Conservation (phyloP, 305 asterid genomes). For the Fraxinus platypoda region DNA sequence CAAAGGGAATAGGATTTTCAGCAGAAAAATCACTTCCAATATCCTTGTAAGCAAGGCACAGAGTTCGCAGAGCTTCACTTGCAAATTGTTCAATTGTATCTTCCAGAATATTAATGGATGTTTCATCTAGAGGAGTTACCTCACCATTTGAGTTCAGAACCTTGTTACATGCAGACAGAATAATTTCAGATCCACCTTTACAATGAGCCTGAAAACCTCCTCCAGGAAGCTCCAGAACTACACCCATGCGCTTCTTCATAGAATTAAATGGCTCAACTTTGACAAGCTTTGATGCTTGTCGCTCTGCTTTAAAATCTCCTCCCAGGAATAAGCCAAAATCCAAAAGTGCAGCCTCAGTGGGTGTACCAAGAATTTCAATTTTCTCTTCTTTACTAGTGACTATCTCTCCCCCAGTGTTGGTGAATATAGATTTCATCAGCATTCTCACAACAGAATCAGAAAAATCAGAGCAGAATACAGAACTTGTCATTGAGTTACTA, state of each 20-base stretch:
- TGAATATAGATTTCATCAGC: conserved; percentile 69
- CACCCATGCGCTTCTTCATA: conserved; percentile 87
- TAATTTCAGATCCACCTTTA: conserved; percentile 94
- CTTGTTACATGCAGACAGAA: conserved; percentile 81
- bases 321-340: conserved; percentile 86
- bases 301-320: conserved; percentile 71
- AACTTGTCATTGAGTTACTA: conserved; percentile 36
- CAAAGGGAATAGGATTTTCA: conserved; percentile 59
- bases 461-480: conserved; percentile 52
- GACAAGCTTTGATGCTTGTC: conserved; percentile 51
- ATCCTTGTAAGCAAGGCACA: conserved; percentile 84
- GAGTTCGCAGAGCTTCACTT: conserved; percentile 80
- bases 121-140: conserved; percentile 62
- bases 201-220: conserved; percentile 74
- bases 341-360: conserved; percentile 88
- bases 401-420: conserved; percentile 93
- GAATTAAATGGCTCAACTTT: conserved; percentile 97
- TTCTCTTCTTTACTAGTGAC: conserved; percentile 55
- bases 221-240: conserved; percentile 70
- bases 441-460: conserved; percentile 51
- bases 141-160: conserved; percentile 55
- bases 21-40: conserved; percentile 49
- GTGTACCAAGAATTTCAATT: conserved; percentile 78
- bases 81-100: conserved; percentile 79
- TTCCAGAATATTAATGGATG: conserved; percentile 38